Conservation (phyloP, 345 rosid genomes). For the Anacardium occidentale region DNA sequence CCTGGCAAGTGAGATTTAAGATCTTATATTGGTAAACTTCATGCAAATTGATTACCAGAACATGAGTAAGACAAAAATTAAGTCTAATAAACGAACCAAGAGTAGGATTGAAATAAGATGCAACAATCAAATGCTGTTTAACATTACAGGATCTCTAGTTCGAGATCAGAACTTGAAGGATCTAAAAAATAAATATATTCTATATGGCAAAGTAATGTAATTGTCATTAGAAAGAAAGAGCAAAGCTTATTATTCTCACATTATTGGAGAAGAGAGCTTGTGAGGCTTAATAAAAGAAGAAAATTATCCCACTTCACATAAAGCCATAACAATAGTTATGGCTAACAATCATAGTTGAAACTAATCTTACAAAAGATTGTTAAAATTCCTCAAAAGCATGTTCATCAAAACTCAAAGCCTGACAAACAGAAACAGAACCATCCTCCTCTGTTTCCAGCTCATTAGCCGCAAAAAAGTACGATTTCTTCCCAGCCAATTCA, state of each 20-base stretch:
- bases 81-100: conserved; percentile 1
- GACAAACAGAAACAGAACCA: conserved; percentile 17
- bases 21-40: background rate
- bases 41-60: background rate
- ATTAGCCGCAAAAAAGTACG: conserved; percentile 39
- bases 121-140: background rate
- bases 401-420: conserved; percentile 39
- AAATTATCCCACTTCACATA: too few species aligned
- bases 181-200: background rate
- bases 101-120: background rate
- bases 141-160: background rate
- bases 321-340: conserved; percentile 30
- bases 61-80: background rate
- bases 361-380: background rate
- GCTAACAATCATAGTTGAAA: conserved; percentile 10
- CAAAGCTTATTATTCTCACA: conserved; percentile 17
- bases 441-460: conserved; percentile 17
- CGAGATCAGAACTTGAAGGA: background rate
- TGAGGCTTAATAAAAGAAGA: background rate
- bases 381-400: conserved; percentile 25
- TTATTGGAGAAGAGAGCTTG: conserved; percentile 23
- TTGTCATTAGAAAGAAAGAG: conserved; percentile 12
- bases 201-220: background rate
- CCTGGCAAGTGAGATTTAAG: background rate
- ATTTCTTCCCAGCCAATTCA: conserved; percentile 62